Percentiles rank a stretch among this genome's conserved stretches.
Evolutionary conservation across 257 asterid genomes (phyloP).

Genomic region (Anisodus tanguticus): DNA sequence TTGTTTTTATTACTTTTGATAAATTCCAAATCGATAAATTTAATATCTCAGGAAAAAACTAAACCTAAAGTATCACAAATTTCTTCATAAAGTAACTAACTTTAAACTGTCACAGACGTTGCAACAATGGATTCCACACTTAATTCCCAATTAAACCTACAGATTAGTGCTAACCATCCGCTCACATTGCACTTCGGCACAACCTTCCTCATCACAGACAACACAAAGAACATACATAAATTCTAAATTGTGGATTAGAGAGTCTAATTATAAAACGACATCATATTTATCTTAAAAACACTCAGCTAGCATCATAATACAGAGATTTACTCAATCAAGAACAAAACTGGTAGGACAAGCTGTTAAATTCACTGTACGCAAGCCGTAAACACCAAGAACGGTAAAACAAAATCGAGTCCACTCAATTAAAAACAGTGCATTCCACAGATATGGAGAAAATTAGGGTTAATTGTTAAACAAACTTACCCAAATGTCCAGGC

Average conservation of each 20-base stretch:
- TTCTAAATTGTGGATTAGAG: not conserved
- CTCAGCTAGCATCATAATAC: not conserved
- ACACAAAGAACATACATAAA: not conserved
- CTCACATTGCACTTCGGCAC: slow-evolving; percentile 18
- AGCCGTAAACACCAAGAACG: not conserved
- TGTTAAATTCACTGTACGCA: not conserved
- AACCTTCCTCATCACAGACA: not conserved
- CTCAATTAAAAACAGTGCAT: not conserved
- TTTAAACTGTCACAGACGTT: not conserved
- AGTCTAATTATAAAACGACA: not conserved
- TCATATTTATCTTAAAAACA: slow-evolving; percentile 7
- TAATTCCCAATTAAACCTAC: slow-evolving; percentile 9
- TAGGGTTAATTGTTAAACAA: slow-evolving; percentile 39
- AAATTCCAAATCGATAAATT: not conserved
- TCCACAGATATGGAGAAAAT: slow-evolving; percentile 2
- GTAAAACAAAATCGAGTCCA: not conserved
- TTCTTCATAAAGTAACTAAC: not conserved
- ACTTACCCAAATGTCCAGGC: slow-evolving; percentile 43
- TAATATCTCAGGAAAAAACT: not conserved
- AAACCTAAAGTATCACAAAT: not conserved
- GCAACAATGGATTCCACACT: not conserved
- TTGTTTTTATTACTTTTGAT: not conserved
- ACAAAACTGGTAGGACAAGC: not conserved
- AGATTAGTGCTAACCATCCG: slow-evolving; percentile 10
- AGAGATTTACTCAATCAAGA: slow-evolving; percentile 18